These are phyloP conservation scores for Leptosphaerulina australis DNA, from an alignment of 2,329 filamentous ascomycete genomes.

Conservation along the genomic window DNA sequence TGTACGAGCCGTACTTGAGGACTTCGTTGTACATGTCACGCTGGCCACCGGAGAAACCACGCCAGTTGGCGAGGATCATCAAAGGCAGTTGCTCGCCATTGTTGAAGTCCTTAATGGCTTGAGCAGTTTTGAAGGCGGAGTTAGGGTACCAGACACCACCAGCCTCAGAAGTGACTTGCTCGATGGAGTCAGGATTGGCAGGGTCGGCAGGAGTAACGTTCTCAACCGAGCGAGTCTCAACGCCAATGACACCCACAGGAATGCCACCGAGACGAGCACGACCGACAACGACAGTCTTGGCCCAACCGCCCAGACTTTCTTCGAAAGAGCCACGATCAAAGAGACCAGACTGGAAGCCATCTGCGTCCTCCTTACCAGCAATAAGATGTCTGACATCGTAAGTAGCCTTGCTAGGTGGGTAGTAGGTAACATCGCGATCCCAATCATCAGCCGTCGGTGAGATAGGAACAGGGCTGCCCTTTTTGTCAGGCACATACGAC, in stretches of 20 bases:
- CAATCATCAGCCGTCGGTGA: slow-evolving; percentile 82
- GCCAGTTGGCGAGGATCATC: slow-evolving; percentile 99
- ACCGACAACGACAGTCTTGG: slow-evolving; percentile 92
- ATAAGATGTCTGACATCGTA: slow-evolving; percentile 97
- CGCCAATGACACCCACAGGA: slow-evolving; percentile 96
- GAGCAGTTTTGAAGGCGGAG: slow-evolving; percentile 98
- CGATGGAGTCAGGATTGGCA: slow-evolving; percentile 97
- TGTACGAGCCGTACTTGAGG: slow-evolving; percentile 98
- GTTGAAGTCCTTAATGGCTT: slow-evolving; percentile 99
- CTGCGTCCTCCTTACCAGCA: slow-evolving; percentile 80
- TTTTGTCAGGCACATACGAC: slow-evolving; percentile 95
- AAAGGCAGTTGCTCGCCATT: slow-evolving; percentile 95
- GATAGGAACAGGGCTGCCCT: slow-evolving; percentile 90
- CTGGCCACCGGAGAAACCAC: slow-evolving; percentile 99
- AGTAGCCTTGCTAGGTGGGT: slow-evolving; percentile 77
- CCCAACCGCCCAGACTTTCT: slow-evolving; percentile 95
- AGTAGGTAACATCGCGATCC: slow-evolving; percentile 90
- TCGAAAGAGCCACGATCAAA: slow-evolving; percentile 98
- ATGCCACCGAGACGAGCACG: slow-evolving; percentile 96
- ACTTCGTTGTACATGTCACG: slow-evolving; percentile 99
- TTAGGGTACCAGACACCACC: slow-evolving; percentile 99
- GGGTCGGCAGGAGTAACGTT: slow-evolving; percentile 96
- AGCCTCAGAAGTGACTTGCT: slow-evolving; percentile 91
- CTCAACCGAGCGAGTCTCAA: slow-evolving; percentile 94
- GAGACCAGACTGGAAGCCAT: slow-evolving; percentile 86